Conservation (phyloP, 495 filamentous ascomycete genomes). For the Penicillium psychrofluorescens region DNA sequence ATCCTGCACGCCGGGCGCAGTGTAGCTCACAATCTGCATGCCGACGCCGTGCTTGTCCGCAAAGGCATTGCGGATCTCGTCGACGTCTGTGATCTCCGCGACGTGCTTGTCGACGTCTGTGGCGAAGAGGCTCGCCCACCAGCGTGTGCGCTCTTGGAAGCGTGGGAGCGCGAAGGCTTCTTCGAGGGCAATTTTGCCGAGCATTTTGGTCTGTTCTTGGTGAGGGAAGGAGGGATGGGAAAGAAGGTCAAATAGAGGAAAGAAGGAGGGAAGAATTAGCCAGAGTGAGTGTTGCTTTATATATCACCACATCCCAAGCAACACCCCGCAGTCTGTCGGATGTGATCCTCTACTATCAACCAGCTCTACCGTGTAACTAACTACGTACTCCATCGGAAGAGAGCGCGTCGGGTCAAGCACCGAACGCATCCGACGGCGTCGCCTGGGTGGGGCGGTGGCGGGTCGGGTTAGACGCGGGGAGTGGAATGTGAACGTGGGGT, state of each 20-base stretch:
- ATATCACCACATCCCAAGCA: background rate
- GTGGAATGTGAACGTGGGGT: background rate
- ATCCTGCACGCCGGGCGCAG: conserved; percentile 52
- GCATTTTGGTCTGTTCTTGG: conserved; percentile 24
- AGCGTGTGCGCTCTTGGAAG: conserved; percentile 39
- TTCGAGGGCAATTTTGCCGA: conserved; percentile 46
- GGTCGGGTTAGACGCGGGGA: conserved; percentile 1
- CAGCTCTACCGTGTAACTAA: too few relatives aligned
- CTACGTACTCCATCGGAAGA: too few relatives aligned
- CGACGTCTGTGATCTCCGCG: conserved; percentile 43
- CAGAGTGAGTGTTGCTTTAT: background rate
- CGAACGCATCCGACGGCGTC: too few relatives aligned
- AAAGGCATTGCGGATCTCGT: conserved; percentile 39
- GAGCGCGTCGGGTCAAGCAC: too few relatives aligned
- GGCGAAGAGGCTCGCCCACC: conserved; percentile 40
- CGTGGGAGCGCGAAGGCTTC: conserved; percentile 44
- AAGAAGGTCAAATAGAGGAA: background rate
- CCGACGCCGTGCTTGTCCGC: conserved; percentile 55
- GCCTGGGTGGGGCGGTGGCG: background rate
- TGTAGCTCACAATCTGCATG: conserved; percentile 51
- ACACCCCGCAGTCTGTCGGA: background rate
- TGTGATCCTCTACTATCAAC: background rate
- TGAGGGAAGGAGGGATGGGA: background rate
- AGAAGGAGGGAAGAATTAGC: background rate
- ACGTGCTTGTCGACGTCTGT: conserved; percentile 35